Evolutionary conservation across 305 asterid genomes (phyloP).

Genomic region (Fraxinus platypoda): DNA sequence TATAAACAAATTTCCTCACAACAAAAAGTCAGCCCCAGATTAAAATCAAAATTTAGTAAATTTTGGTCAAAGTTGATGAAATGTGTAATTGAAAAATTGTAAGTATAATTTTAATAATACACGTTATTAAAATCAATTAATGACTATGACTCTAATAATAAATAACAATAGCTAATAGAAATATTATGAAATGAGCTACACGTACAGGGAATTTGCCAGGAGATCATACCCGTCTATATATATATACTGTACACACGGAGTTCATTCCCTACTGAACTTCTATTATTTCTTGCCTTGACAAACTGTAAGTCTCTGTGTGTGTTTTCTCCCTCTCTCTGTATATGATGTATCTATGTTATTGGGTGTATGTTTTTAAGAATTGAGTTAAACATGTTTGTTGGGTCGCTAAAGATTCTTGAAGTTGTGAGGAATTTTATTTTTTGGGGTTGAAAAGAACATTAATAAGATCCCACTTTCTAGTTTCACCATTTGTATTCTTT

Average conservation of each 20-base stretch:
- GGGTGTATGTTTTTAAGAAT: background rate
- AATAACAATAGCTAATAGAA: too few species aligned
- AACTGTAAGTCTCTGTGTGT: background rate
- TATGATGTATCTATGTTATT: background rate
- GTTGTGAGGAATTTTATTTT: background rate
- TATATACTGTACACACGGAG: background rate
- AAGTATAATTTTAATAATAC: too few species aligned
- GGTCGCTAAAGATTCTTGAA: background rate
- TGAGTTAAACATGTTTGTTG: background rate
- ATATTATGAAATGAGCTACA: too few species aligned
- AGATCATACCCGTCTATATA: too few species aligned
- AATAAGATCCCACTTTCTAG: background rate
- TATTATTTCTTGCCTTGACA: background rate
- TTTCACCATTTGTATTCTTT: background rate
- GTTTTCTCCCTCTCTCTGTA: background rate
- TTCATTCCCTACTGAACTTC: background rate
- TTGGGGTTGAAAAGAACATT: background rate
- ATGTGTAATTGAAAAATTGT: too few species aligned
- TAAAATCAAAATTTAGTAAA: too few species aligned
- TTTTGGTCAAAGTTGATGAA: too few species aligned
- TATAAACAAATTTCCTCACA: too few species aligned
- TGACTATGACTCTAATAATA: too few species aligned
- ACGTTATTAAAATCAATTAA: too few species aligned
- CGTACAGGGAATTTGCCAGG: too few species aligned
- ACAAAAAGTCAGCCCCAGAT: too few species aligned